A percentile compares a stretch with the other conserved stretches of the same genome.
phyloP scores from a whole-genome alignment of 2,329 filamentous ascomycete species.

The Fusarium sterilihyphosum region DNA sequence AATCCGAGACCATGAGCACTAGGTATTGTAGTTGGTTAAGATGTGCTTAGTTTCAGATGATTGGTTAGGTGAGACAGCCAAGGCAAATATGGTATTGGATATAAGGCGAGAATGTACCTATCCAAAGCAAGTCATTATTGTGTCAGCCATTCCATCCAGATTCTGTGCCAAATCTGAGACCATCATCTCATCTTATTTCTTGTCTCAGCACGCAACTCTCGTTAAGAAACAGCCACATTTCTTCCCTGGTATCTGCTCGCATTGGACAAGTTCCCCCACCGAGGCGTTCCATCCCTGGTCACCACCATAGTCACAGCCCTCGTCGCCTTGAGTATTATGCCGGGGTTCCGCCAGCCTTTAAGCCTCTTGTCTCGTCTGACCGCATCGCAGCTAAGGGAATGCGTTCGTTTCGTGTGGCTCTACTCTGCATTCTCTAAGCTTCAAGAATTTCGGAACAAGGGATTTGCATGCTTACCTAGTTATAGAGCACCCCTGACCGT shows the following conservation, averaged over 20 bases:
- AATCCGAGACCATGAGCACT: not conserved
- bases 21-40: no score
- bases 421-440: not conserved
- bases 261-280: constrained; percentile 12
- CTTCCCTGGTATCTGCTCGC: constrained; percentile 1
- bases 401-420: not conserved
- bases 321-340: not conserved
- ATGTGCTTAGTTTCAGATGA: no score
- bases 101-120: no score
- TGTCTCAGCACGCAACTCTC: not conserved
- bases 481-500: not conserved
- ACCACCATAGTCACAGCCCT: constrained; percentile 8
- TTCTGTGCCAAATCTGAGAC: not conserved
- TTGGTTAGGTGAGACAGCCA: no score
- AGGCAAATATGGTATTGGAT: no score
- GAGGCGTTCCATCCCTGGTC: constrained; percentile 18
- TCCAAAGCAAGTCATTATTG: constrained; percentile 1
- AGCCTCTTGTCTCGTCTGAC: constrained; percentile 10
- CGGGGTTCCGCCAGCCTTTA: constrained; percentile 18
- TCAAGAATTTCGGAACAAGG: not conserved
- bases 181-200: not conserved
- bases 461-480: not conserved
- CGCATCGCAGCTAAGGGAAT: not conserved
- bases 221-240: not conserved
- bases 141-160: not conserved